Percentiles rank a stretch among this genome's conserved stretches.
phyloP scores from a whole-genome alignment of 495 filamentous ascomycete species.

The Haplographium delicatum region DNA sequence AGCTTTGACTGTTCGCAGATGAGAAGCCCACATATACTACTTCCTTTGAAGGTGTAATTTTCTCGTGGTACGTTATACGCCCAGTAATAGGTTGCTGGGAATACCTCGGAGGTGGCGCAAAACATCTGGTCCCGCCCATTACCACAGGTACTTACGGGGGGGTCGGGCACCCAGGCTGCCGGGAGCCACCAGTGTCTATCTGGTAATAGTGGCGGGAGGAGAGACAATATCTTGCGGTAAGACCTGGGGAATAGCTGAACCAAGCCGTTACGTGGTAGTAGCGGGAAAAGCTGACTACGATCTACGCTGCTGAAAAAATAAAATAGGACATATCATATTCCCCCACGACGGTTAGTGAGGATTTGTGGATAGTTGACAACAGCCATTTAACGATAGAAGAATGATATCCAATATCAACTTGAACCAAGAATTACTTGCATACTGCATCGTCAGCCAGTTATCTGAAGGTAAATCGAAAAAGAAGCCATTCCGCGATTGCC shows the following conservation, averaged over 20 bases:
- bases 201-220: constrained; percentile 6
- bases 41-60: background rate
- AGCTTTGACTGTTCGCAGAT: background rate
- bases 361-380: no score
- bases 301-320: no score
- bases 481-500: constrained; percentile 6
- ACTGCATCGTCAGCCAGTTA: no score
- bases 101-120: constrained; percentile 1
- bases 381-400: no score
- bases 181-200: no score
- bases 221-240: background rate
- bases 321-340: no score
- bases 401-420: no score
- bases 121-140: background rate
- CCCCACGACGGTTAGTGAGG: no score
- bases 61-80: background rate
- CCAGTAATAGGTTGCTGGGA: background rate
- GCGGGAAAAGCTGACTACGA: background rate
- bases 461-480: background rate
- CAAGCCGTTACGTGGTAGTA: background rate
- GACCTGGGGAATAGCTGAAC: constrained; percentile 12
- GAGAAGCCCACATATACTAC: background rate
- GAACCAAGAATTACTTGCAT: no score
- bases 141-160: background rate
- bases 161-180: background rate